Percentiles rank a stretch among this genome's conserved stretches.
phyloP scores from a whole-genome alignment of 106 monocot genomes.

The Platanthera guangdongensis region DNA sequence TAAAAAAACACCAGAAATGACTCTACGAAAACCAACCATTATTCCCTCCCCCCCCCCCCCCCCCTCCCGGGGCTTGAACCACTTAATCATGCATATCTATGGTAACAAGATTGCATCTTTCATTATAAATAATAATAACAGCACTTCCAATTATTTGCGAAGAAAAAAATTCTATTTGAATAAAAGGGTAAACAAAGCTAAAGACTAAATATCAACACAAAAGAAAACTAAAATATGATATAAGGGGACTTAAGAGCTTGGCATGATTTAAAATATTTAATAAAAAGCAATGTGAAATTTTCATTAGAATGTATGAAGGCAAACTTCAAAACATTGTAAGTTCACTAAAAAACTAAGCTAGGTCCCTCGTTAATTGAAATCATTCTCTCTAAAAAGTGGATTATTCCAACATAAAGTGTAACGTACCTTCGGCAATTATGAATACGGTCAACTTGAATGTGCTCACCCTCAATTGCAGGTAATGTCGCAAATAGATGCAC shows the following conservation, averaged over 20 bases:
- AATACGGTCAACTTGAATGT: constrained; percentile 74
- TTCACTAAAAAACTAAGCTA: background rate
- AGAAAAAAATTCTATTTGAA: background rate
- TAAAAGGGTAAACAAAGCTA: background rate
- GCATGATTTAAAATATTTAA: background rate
- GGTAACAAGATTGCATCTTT: background rate
- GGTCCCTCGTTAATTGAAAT: background rate
- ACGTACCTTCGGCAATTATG: constrained; percentile 83
- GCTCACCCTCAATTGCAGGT: constrained; percentile 70
- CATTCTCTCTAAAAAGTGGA: background rate
- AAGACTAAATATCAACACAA: background rate
- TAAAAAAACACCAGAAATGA: no score
- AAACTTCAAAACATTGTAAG: background rate
- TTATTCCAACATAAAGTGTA: background rate
- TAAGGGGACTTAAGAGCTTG: background rate
- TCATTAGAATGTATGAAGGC: background rate
- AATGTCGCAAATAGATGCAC: constrained; percentile 94
- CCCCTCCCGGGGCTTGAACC: background rate
- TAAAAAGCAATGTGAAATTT: background rate
- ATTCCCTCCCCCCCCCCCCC: no score
- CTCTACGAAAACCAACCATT: no score
- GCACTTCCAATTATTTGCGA: background rate
- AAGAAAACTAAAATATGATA: background rate
- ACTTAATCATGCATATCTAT: background rate
- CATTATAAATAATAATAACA: background rate